Conservation (phyloP, 2,329 filamentous ascomycete species). For the Penicillium sp. region DNA sequence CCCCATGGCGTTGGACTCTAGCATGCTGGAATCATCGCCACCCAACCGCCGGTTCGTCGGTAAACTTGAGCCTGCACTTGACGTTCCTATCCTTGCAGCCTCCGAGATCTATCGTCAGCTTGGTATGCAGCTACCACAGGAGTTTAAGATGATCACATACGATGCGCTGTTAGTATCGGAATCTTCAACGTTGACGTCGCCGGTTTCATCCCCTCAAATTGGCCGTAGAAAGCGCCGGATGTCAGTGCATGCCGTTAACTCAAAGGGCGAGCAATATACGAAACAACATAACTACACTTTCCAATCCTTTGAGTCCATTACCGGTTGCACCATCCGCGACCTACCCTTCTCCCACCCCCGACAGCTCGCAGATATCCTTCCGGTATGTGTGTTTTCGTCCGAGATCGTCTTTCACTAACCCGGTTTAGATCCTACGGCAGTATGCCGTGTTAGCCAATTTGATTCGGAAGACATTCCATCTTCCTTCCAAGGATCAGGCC, state of each 20-base stretch:
- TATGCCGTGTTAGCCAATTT: conserved; percentile 44
- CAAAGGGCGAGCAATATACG: conserved; percentile 27
- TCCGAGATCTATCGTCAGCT: conserved; percentile 43
- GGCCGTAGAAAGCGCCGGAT: conserved; percentile 35
- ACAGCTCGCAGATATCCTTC: conserved; percentile 45
- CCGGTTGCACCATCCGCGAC: conserved; percentile 41
- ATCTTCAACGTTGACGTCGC: conserved; percentile 21
- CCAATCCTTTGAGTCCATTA: conserved; percentile 42
- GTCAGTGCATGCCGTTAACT: conserved; percentile 33
- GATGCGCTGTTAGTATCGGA: conserved; percentile 40
- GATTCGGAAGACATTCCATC: conserved; percentile 36
- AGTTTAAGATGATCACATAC: conserved; percentile 41
- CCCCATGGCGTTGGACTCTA: conserved; percentile 39
- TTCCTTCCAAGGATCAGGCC: conserved; percentile 17
- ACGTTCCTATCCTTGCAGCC: conserved; percentile 43
- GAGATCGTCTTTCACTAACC: conserved; percentile 4
- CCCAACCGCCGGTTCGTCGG: conserved; percentile 47
- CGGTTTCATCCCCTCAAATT: conserved; percentile 25
- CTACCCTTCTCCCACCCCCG: conserved; percentile 47
- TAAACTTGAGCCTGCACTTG: conserved; percentile 42
- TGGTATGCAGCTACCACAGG: conserved; percentile 40
- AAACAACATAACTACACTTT: conserved; percentile 45
- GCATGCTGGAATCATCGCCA: conserved; percentile 36
- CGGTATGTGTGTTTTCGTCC: conserved; percentile 29
- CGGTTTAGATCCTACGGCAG: conserved; percentile 41